Evolutionary conservation across 176 grass and related monocot species (phyloP), one percentile per base, ranked within the genome.

Genomic region (maize (Zea mays)): DNA sequence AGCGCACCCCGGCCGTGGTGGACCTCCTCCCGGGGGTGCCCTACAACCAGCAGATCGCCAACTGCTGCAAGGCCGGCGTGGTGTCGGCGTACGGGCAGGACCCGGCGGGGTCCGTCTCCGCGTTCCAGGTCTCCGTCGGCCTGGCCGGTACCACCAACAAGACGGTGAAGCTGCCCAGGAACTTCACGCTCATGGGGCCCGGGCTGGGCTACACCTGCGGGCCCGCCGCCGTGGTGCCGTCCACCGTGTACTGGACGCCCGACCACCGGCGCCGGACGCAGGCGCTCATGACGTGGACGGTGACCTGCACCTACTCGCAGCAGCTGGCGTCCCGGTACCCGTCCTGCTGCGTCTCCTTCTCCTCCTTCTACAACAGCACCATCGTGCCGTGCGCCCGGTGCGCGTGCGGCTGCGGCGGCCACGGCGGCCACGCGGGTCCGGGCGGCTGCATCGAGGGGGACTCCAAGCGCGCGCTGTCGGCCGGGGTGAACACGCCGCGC

Each of bases 11-110:
- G 3, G 10, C 85, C 60, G 13, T 98, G 1, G 91, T 98, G 1
- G 96, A 98, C 79, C 77, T 98, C 70, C 92, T 98, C 7, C 95
- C 96, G 0, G 96, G 96, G n/a, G 92, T 94, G 4, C 96, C 96
- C 35, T 98, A 92, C 89, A 98, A 98, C 79, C 91, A 94, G 82
- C 96, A 98, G 84, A 94, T 98, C 72, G 96, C 96, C 54, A 98
- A 95, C 86, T 98, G 96, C 86, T 98, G 96, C 89, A 92, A 92
- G 55, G 96, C 80, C n/a, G 95, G 96, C 34, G 96, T 98, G 10
- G 59, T 98, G 7, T 72, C 77, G 9, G 84, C 92, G 71, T 98
- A 79, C 56, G 92, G 91, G 16, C 96, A 98, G 81, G 92, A 99
- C 62, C 87, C 81, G 0, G 79, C 87, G 1, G 77, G 54, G 1